Base-by-base conservation (phyloP, 2,329 filamentous ascomycete species). In the Colletotrichum sojae region DNA sequence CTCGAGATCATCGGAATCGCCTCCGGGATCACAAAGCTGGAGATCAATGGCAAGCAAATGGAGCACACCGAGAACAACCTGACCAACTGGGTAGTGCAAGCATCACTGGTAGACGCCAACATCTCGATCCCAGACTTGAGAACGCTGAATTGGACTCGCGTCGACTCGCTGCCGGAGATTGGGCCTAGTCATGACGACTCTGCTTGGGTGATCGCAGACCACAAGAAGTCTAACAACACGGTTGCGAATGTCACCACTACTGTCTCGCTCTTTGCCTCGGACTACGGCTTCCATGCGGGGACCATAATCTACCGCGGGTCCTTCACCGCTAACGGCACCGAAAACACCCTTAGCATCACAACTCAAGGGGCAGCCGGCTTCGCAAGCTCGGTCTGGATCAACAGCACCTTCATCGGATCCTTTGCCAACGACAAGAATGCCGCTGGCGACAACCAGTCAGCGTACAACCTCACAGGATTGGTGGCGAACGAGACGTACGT, bases 211-310 rank as follows among this genome's bases (percentile, higher is more conserved):
- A 73, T 75, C 0, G 92, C 92, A 1, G 80, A 90, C 69, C 82
- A 88, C 6, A 83, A 80, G 1, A 84, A 83, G 2, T 90, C 89
- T 1, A 87, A 88, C 75, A 94, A 94, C 77, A 88, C 86, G 0
- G 81, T 83, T 18, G 75, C 79, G 22, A 80, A 85, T 2, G 80
- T 91, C 2, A 85, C 82, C 0, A 94, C 92, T 0, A 89, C 91
- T 0, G 89, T 87, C 0, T 90, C 88, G 0, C 85, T 95, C 0
- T 93, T 91, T 74, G 85, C 85, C 0, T 88, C 88, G 16, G 92
- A 95, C 78, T 95, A 95, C 74, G 92, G 92, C 25, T 95, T 90
- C 78, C 85, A 93, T 76, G 85, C 89, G 0, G 92, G 92, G 3
- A 88, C 87, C 1, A 83, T 94, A 0, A 73, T 95, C 55, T 95